Evolutionary conservation across 1,284 basidiomycete species (phyloP).

Genomic region (Cutaneotrichosporon sp.): DNA sequence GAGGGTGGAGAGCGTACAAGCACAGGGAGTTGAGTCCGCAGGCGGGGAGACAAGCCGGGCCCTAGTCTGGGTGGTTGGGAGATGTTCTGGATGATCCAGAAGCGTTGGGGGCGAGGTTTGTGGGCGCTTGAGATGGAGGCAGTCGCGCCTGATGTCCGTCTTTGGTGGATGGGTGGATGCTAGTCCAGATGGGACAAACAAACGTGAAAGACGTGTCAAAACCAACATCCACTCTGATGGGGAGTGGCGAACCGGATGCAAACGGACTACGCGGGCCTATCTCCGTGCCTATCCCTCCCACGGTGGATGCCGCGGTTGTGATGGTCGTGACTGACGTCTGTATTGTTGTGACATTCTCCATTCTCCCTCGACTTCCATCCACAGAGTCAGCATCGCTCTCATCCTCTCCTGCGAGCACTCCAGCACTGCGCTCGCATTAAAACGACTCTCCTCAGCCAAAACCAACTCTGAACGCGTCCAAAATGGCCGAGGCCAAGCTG

Average conservation of each 20-base stretch:
- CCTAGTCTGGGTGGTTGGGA: neutral
- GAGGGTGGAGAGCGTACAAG: neutral
- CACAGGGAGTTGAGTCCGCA: neutral
- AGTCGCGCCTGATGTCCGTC: neutral
- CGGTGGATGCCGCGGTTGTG: too few relatives aligned
- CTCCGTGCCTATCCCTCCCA: neutral
- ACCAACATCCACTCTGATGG: too few relatives aligned
- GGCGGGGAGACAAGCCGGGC: neutral
- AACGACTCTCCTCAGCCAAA: neutral
- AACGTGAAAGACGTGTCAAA: constrained; percentile 12
- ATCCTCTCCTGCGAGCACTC: too few relatives aligned
- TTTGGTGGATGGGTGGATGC: too few relatives aligned
- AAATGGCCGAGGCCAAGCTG: constrained; percentile 29
- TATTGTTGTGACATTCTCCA: neutral
- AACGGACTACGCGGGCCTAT: neutral
- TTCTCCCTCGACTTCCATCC: neutral
- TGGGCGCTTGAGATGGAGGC: too few relatives aligned
- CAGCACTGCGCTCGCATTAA: neutral
- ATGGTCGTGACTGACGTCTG: neutral
- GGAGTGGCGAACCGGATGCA: constrained; percentile 1
- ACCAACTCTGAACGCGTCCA: neutral
- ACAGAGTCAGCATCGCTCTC: too few relatives aligned
- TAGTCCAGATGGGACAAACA: constrained; percentile 7
- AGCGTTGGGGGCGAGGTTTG: too few relatives aligned
- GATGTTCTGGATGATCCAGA: neutral